These are phyloP conservation scores for Aspergillus jensenii DNA, from an alignment of 2,329 filamentous ascomycete genomes.

Conservation along the genomic window DNA sequence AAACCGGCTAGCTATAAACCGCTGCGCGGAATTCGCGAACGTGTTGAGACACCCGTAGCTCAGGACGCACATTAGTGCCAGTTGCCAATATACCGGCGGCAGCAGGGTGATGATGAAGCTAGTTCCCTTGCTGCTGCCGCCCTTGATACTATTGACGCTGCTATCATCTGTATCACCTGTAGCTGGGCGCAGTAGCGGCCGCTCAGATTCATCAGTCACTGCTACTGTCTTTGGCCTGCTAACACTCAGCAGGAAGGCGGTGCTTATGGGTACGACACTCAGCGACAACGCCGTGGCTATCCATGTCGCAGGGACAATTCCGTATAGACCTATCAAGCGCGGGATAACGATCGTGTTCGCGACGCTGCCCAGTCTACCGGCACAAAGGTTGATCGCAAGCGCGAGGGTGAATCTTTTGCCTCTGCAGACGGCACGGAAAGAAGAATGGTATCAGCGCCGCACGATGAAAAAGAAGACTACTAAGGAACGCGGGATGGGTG, in stretches of 20 bases:
- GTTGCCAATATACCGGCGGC: neutral
- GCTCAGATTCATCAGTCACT: too few relatives aligned
- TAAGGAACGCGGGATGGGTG: neutral
- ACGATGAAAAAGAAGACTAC: neutral
- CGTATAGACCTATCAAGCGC: neutral
- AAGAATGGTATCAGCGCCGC: neutral
- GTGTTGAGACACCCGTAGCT: slow-evolving; percentile 4
- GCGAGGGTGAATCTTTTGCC: neutral
- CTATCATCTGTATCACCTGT: too few relatives aligned
- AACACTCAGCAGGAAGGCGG: neutral
- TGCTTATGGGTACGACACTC: neutral
- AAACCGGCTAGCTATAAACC: slow-evolving; percentile 1
- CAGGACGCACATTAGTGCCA: slow-evolving; percentile 1
- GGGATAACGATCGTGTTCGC: slow-evolving; percentile 5
- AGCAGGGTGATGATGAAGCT: neutral
- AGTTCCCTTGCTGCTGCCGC: too few relatives aligned
- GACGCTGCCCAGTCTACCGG: slow-evolving; percentile 6
- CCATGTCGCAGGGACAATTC: neutral
- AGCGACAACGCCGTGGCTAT: neutral
- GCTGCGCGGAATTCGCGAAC: slow-evolving; percentile 9
- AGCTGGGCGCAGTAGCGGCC: too few relatives aligned
- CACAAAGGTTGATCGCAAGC: neutral
- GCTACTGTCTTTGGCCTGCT: too few relatives aligned
- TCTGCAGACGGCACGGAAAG: neutral
- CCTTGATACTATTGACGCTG: too few relatives aligned